phyloP scores from a whole-genome alignment of 495 filamentous ascomycete species.

The Hyaloscypha bicolor region DNA sequence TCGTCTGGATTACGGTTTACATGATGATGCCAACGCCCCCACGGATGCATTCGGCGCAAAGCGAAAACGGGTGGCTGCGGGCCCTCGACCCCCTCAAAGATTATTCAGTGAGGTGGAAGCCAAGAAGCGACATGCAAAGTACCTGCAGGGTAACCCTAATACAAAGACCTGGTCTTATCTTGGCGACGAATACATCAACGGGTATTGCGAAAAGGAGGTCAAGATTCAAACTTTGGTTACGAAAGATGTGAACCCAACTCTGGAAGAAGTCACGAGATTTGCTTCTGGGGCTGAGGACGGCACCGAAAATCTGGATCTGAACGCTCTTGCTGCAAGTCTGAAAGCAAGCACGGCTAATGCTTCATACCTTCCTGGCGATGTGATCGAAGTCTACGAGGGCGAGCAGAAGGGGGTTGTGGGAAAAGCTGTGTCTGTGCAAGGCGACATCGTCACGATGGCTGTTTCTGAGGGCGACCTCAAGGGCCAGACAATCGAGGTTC shows the following conservation, averaged over 20 bases:
- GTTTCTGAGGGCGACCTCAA: slow-evolving; percentile 82
- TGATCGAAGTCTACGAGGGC: slow-evolving; percentile 93
- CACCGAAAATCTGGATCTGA: slow-evolving; percentile 88
- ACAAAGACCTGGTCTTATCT: slow-evolving; percentile 80
- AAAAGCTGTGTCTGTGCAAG: slow-evolving; percentile 81
- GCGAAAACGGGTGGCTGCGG: slow-evolving; percentile 69
- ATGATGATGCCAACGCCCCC: slow-evolving; percentile 71
- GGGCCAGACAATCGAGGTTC: slow-evolving; percentile 88
- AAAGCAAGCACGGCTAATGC: slow-evolving; percentile 76
- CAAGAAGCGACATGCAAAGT: slow-evolving; percentile 79
- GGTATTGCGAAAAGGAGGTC: slow-evolving; percentile 92
- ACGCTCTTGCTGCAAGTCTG: slow-evolving; percentile 81
- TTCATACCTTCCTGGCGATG: slow-evolving; percentile 86
- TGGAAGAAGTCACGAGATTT: slow-evolving; percentile 95
- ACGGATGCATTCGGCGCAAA: slow-evolving; percentile 55
- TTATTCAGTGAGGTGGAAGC: slow-evolving; percentile 95
- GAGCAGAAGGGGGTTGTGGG: slow-evolving; percentile 92
- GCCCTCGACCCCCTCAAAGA: slow-evolving; percentile 79
- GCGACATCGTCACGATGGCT: slow-evolving; percentile 86
- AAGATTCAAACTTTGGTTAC: slow-evolving; percentile 82
- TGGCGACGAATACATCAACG: slow-evolving; percentile 86
- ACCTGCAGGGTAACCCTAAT: slow-evolving; percentile 61
- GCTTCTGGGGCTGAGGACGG: slow-evolving; percentile 87
- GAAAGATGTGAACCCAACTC: slow-evolving; percentile 85
- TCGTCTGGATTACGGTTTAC: slow-evolving; percentile 85